Base-by-base conservation (phyloP, 2,329 filamentous ascomycete species). In the Ceratocystis cubensis region DNA sequence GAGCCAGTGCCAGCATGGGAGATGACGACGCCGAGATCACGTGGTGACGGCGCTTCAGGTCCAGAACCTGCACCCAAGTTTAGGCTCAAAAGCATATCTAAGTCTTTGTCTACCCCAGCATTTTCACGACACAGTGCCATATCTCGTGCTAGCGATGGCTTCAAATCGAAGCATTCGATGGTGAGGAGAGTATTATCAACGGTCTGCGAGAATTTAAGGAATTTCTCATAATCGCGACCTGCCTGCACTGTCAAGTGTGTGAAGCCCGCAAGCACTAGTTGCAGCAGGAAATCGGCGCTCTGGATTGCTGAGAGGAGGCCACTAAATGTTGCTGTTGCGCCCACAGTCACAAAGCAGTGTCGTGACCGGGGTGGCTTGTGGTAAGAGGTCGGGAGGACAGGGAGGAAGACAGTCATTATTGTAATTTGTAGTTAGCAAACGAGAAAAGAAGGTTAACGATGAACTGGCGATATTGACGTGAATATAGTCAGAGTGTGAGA, bases 1-100 rank as follows among this genome's bases (percentile, higher is more conserved):
- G 90, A 91, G 7, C 94, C 94, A 13, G 93, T 92, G 17, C 93
- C 94, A 69, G 91, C 93, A 78, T 99, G 94, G 57, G 88, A 91
- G 68, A 99, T 88, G 41, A 96, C 83, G 20, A 94, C 77, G 0
- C 94, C 94, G 6, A 85, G 82, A 0, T 73, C 75, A 13, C 79
- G 75, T 30, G 53, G 17, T 76, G 76, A 3, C 79, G 78, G 67
- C 80, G 76, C 13, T 75, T 6, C 13, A 15, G 25, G n/a, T 6
- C 7, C 10, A 13, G 20, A 5, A 6, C 50, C 20, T 5, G 25
- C 1, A 13, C n/a, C 48, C 48, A 22, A 13, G 48, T 53, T 7
- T 13, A n/a, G 48, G 17, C 6, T 3, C n/a, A 25, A 41, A 48
- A 48, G 1, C 5, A 48, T 4, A 48, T n/a, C 46, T 5, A 48